Percentiles rank a stretch among this genome's conserved stretches.
These are phyloP conservation scores for Xylogone sp. DNA, from an alignment of 2,329 filamentous ascomycete genomes.

Conservation along the genomic window DNA sequence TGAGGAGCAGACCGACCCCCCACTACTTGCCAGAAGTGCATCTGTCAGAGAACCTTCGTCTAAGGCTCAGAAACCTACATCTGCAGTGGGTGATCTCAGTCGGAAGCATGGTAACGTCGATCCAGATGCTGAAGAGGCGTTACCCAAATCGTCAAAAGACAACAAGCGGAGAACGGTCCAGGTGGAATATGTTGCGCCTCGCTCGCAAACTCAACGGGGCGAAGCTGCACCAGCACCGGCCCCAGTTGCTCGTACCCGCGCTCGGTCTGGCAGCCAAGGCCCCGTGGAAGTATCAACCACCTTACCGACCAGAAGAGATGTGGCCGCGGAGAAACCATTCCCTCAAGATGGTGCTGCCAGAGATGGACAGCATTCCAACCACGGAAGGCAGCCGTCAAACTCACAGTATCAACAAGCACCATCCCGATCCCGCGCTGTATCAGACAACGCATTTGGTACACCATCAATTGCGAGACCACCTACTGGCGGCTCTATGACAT, in stretches of 20 bases:
- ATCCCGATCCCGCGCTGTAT: conserved; percentile 45
- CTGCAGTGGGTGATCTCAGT: conserved; percentile 58
- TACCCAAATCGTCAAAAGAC: conserved; percentile 67
- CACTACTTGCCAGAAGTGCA: conserved; percentile 73
- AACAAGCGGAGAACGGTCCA: conserved; percentile 93
- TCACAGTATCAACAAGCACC: conserved; percentile 35
- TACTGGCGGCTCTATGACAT: conserved; percentile 78
- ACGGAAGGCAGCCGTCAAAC: conserved; percentile 26
- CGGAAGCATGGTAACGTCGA: conserved; percentile 75
- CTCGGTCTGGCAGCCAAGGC: conserved; percentile 51
- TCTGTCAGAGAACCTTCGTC: conserved; percentile 87
- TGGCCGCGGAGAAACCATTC: conserved; percentile 53
- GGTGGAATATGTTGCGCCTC: conserved; percentile 93
- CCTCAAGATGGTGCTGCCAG: conserved; percentile 48
- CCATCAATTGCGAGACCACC: conserved; percentile 58
- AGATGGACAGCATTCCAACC: conserved; percentile 47
- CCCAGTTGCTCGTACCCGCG: conserved; percentile 43
- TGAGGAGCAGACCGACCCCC: conserved; percentile 52
- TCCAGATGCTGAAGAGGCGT: conserved; percentile 57
- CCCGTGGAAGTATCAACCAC: conserved; percentile 38
- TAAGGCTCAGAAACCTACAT: conserved; percentile 58
- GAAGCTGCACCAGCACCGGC: conserved; percentile 28
- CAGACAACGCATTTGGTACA: conserved; percentile 49
- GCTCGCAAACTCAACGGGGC: conserved; percentile 75
- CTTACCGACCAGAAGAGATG: conserved; percentile 27